A percentile compares a stretch with the other conserved stretches of the same genome.
phyloP scores from a whole-genome alignment of 768 basidiomycete genomes.

The Auriscalpium orientale region DNA sequence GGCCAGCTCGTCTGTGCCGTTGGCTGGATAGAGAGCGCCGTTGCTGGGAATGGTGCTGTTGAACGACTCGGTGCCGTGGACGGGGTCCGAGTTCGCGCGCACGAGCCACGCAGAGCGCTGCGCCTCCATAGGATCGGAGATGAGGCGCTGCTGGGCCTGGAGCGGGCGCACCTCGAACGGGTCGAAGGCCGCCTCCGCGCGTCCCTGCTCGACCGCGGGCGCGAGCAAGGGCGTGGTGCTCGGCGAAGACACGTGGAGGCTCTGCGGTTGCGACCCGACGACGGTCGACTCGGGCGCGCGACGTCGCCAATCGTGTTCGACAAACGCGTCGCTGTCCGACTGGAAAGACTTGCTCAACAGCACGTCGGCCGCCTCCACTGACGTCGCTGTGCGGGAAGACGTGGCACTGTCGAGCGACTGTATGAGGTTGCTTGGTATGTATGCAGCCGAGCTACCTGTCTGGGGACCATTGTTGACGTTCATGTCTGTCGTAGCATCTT shows the following conservation, averaged over 20 bases:
- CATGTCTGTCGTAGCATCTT: constrained; percentile 25
- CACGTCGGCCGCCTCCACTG: constrained; percentile 18
- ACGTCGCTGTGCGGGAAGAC: too few relatives aligned
- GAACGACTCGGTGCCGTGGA: neutral
- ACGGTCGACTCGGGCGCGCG: constrained; percentile 8
- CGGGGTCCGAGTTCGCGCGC: constrained; percentile 16
- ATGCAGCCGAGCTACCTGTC: constrained; percentile 34
- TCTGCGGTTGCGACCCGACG: constrained; percentile 11
- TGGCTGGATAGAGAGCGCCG: neutral
- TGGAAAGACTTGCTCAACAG: constrained; percentile 38
- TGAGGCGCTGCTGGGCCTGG: constrained; percentile 17
- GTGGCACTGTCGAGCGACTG: constrained; percentile 36
- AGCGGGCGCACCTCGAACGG: constrained; percentile 38
- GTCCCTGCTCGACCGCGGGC: constrained; percentile 35
- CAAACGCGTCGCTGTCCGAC: constrained; percentile 43
- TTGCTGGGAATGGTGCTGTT: too few relatives aligned
- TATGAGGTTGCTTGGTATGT: constrained; percentile 52
- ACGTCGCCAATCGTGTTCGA: constrained; percentile 46
- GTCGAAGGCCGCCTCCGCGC: constrained; percentile 31
- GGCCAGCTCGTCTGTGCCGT: neutral
- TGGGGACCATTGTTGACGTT: constrained; percentile 23
- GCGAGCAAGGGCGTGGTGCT: constrained; percentile 22
- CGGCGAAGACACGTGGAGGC: constrained; percentile 7
- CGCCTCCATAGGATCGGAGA: constrained; percentile 18
- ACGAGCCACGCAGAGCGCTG: constrained; percentile 14